These are phyloP conservation scores for Bacterosira constricta DNA, from an alignment of 108 stramenopile genomes.

Conservation along the genomic window DNA sequence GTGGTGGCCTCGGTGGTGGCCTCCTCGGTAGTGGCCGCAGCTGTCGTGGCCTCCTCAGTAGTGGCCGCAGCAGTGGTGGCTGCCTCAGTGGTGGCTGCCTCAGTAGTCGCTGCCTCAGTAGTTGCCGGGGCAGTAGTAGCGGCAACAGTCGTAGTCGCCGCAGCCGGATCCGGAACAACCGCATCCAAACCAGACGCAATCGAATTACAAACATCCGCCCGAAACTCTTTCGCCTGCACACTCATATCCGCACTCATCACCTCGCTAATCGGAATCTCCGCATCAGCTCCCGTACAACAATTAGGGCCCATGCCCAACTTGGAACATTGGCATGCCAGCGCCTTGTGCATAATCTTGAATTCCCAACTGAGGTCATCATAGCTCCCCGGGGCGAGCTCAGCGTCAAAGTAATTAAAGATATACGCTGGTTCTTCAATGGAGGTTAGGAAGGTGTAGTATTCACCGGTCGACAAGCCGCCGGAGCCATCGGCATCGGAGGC, in stretches of 20 bases:
- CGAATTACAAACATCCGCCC: not conserved
- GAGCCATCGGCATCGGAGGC: constrained; percentile 1
- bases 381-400: not conserved
- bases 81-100: not conserved
- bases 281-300: not conserved
- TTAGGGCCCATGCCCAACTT: not conserved
- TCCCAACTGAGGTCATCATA: not conserved
- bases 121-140: too few species aligned
- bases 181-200: not conserved
- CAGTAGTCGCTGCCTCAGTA: not conserved
- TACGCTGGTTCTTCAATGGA: constrained; percentile 2
- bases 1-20: too few species aligned
- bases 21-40: too few species aligned
- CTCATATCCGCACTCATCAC: not conserved
- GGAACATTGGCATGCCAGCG: not conserved
- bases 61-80: too few species aligned
- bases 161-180: not conserved
- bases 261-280: not conserved
- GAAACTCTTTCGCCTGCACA: not conserved
- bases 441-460: constrained; percentile 1
- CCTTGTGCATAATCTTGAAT: not conserved
- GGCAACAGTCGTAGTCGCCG: not conserved
- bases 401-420: not conserved
- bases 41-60: not conserved
- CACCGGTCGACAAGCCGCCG: not conserved